Evolutionary conservation across 345 rosid genomes (phyloP), one percentile per base, ranked within the genome.

Genomic region (Camelina laxa): DNA sequence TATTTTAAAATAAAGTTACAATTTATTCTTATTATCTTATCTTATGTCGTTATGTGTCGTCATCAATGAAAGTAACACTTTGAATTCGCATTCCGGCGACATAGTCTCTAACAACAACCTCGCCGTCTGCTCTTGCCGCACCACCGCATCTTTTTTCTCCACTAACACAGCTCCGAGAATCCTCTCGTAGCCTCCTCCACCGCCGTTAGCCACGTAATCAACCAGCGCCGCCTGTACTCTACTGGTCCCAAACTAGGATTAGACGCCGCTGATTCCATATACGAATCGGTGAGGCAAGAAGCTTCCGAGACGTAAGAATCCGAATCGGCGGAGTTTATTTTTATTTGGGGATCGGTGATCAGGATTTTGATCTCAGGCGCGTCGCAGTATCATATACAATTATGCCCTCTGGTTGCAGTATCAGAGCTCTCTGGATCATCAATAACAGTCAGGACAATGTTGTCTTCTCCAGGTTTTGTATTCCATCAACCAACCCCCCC

Each of bases 161-260:
- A 90, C 97, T 79, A 95, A 49, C 27, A 85, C 88, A 0, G 90
- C 97, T 36, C 75, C 86, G 35, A 77, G 76, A 76, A 95, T 95
- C 68, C 83, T 80, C 80, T 89, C 96, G 55, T 89, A 92, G 2
- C 84, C 96, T 13, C 85, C 94, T 16, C 97, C 96, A 3, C 89
- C 86, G 0, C 87, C 82, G 1, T 75, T 83, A 0, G 88, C 88
- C 20, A 92, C 16, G 75, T 80, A 92, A 39, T 92, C 94, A 80
- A 92, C 89, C 67, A 95, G 15, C 76, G 99, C 97, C 70, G 96
- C 96, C 83, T 95, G 99, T 13, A 88, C 83, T 95, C 98, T 13
- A 88, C 82, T 4, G 98, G 99, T 1, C 98, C 96, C 62, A 95
- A n/a, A 78, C 98, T 95, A 1, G 99, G 99, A 56, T 92, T 95